phyloP scores from a whole-genome alignment of 805 yeast genomes.

The Monosporozyma yasuniensis region DNA sequence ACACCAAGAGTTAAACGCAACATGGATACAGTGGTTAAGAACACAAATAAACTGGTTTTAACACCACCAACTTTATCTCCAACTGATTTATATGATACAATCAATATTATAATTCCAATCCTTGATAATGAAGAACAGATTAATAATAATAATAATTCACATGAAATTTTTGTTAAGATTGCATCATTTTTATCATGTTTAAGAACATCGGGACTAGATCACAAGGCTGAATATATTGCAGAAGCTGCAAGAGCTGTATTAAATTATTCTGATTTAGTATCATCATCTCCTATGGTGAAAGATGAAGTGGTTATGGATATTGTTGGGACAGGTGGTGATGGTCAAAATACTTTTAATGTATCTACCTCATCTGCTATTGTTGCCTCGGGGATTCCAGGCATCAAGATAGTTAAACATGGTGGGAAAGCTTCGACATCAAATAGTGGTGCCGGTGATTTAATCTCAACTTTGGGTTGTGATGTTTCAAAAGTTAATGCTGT shows the following conservation, averaged over 20 bases:
- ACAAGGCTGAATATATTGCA: slow-evolving; percentile 71
- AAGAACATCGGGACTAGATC: slow-evolving; percentile 67
- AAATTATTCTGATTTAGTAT: slow-evolving; percentile 52
- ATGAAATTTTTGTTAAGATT: slow-evolving; percentile 38
- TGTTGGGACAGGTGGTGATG: slow-evolving; percentile 99
- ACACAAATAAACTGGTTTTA: slow-evolving; percentile 49
- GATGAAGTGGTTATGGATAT: slow-evolving; percentile 43
- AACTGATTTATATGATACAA: slow-evolving; percentile 53
- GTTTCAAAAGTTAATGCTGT: slow-evolving; percentile 53
- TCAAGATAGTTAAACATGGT: slow-evolving; percentile 88
- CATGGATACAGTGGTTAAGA: slow-evolving; percentile 17
- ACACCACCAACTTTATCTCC: slow-evolving; percentile 60
- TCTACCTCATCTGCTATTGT: slow-evolving; percentile 92
- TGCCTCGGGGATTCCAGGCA: slow-evolving; percentile 70
- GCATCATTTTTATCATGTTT: slow-evolving; percentile 76
- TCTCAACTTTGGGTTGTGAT: slow-evolving; percentile 76
- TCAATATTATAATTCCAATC: slow-evolving; percentile 51
- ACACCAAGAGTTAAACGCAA: neutral
- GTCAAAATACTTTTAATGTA: slow-evolving; percentile 93
- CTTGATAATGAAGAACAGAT: slow-evolving; percentile 38
- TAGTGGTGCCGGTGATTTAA: slow-evolving; percentile 90
- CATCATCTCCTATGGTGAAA: slow-evolving; percentile 21
- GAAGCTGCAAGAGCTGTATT: slow-evolving; percentile 74
- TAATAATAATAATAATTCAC: neutral
- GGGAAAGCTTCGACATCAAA: slow-evolving; percentile 92